Conservation (phyloP, 345 rosid genomes). For the Jatropha curcas region DNA sequence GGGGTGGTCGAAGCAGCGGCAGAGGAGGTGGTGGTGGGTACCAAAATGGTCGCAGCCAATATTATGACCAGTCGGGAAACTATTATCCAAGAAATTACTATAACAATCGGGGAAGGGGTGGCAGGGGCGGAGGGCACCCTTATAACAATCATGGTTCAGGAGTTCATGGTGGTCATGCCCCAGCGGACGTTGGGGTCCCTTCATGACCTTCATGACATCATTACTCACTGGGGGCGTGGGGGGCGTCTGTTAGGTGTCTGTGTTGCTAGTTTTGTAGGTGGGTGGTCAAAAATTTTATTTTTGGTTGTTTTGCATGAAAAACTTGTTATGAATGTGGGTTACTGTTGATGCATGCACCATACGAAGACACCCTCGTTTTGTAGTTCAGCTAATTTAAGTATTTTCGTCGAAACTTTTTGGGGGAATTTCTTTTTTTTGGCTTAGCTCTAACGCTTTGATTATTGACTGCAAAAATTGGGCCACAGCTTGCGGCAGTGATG, state of each 20-base stretch:
- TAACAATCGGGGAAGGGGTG: constrained; percentile 63
- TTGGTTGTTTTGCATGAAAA: constrained; percentile 9
- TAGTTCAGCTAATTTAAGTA: not conserved
- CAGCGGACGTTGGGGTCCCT: constrained; percentile 50
- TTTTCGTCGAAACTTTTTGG: not conserved
- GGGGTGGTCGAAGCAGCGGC: constrained; percentile 67
- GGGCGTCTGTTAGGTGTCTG: not conserved
- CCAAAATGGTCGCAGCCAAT: constrained; percentile 65
- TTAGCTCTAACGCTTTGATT: too few species aligned
- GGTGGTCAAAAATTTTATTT: constrained; percentile 3
- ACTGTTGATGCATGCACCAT: constrained; percentile 10
- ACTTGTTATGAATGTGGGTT: constrained; percentile 7
- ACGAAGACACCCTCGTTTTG: constrained; percentile 4
- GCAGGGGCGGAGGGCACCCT: constrained; percentile 52
- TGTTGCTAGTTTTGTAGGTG: constrained; percentile 5
- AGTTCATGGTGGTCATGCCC: constrained; percentile 50
- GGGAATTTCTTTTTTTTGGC: not conserved
- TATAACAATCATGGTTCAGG: constrained; percentile 43
- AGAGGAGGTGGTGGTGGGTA: constrained; percentile 61
- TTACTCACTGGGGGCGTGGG: not conserved
- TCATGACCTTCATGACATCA: constrained; percentile 47
- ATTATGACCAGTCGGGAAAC: constrained; percentile 65
- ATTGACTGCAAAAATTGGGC: too few species aligned
- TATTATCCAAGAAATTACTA: constrained; percentile 67
- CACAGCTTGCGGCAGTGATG: too few species aligned